Evolutionary conservation across 345 rosid species (phyloP), one percentile per base, ranked within the genome.

Genomic region (Salix purpurea): DNA sequence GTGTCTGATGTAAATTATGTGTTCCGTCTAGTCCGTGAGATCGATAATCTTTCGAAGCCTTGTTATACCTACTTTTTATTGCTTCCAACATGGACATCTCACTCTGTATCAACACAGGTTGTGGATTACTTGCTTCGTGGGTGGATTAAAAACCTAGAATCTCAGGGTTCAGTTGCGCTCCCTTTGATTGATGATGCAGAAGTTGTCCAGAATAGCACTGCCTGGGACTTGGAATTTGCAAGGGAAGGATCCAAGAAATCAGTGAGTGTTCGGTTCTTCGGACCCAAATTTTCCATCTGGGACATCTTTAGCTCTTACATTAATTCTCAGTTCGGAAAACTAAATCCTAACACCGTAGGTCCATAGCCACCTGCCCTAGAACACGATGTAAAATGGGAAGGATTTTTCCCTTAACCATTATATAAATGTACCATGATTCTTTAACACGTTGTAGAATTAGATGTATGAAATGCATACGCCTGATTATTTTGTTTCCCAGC

Each of bases 51-150:
- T 68, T 24, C 34, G 24, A 2, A 23, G 14, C 50, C 18, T n/a
- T 11, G 71, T 5, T 70, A 46, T 8, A 26, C n/a, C 15, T 10
- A 18, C 12, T 48, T 3, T 5, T 48, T 15, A 14, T 16, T 28
- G 26, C 64, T 71, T 52, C 39, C 28, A 5, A 4, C 28, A 5
- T 61, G 4, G 50, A 61, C 66, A 48, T 56, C 52, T 46, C 70
- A 65, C 71, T n/a, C 50, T 34, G 69, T 28, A 26, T 58, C 60
- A 42, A 71, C 76, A 68, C 85, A 95, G 99, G 97, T 91, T 50
- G 94, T 93, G 85, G 91, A 93, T 82, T 89, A 82, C 83, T 82
- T 93, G 73, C 85, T 93, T 42, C 91, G 92, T 0, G 99, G 99
- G 42, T 95, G 97, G 97, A 90, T 95, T 50, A 86, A 83, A 64